A percentile compares a stretch with the other conserved stretches of the same genome.
phyloP scores from a whole-genome alignment of 2,329 filamentous ascomycete genomes.

The Fusarium sp. region DNA sequence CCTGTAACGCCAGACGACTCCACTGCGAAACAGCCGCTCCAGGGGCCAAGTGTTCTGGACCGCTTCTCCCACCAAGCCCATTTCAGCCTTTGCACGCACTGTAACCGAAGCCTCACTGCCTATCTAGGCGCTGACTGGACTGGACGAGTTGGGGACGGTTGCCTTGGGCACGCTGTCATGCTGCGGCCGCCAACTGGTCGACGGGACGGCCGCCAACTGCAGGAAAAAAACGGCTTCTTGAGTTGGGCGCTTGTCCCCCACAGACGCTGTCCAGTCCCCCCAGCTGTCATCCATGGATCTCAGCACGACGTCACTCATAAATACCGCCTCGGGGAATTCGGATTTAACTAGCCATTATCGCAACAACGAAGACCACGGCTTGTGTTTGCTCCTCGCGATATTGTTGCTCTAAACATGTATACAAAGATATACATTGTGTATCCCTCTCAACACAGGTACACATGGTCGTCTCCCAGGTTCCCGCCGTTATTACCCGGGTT shows the following conservation, averaged over 20 bases:
- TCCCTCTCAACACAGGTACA: neutral
- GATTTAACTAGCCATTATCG: slow-evolving; percentile 12
- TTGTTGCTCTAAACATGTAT: neutral
- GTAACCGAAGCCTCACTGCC: slow-evolving; percentile 8
- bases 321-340: slow-evolving; percentile 13
- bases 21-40: slow-evolving; percentile 25
- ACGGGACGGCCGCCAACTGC: neutral
- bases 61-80: slow-evolving; percentile 8
- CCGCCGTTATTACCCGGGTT: neutral
- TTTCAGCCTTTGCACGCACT: slow-evolving; percentile 16
- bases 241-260: neutral
- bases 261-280: neutral
- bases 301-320: slow-evolving; percentile 7
- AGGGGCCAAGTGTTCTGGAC: neutral
- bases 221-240: neutral
- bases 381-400: neutral
- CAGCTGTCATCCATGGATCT: neutral
- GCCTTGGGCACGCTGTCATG: slow-evolving; percentile 17
- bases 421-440: neutral
- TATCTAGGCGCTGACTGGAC: neutral
- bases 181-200: slow-evolving; percentile 18
- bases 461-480: neutral
- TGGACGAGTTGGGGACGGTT: neutral
- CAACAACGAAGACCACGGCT: neutral
- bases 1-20: slow-evolving; percentile 7